Percentiles rank a stretch among this genome's conserved stretches.
Conservation (phyloP, 805 yeast species). For the Wickerhamiella kurtzmanii region DNA sequence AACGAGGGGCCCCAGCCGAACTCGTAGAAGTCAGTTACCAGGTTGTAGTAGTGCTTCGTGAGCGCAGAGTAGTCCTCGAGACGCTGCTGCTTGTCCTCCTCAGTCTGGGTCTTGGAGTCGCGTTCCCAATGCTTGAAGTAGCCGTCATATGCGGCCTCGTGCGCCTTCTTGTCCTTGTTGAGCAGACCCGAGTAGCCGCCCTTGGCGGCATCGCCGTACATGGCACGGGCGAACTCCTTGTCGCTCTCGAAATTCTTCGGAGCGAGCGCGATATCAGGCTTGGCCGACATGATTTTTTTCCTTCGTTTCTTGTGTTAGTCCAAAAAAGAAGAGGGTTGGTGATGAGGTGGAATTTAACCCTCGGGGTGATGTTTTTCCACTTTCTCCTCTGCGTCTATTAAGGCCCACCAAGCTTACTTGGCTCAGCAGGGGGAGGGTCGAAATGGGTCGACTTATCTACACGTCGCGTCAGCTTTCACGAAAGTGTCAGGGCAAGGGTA, state of each 20-base stretch:
- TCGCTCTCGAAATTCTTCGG: conserved; percentile 47
- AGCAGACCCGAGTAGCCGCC: conserved; percentile 68
- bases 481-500: not conserved
- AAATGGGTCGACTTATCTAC: too few relatives aligned
- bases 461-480: not conserved
- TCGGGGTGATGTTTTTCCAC: not conserved
- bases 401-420: too few relatives aligned
- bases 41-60: conserved; percentile 91
- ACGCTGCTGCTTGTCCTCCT: conserved; percentile 38
- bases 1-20: conserved; percentile 99
- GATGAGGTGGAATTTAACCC: too few relatives aligned
- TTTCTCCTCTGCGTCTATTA: not conserved
- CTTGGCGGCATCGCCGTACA: conserved; percentile 67
- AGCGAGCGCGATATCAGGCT: conserved; percentile 27
- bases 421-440: too few relatives aligned
- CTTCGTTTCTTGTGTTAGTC: too few relatives aligned
- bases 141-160: conserved; percentile 70
- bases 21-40: conserved; percentile 95
- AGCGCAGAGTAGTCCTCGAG: conserved; percentile 75
- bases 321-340: too few relatives aligned
- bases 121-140: conserved; percentile 97
- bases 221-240: conserved; percentile 61
- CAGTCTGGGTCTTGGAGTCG: conserved; percentile 52
- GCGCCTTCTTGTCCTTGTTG: conserved; percentile 65
- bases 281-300: not conserved